phyloP scores from a whole-genome alignment of 2,329 filamentous ascomycete genomes.

The Rosellinia necatrix region DNA sequence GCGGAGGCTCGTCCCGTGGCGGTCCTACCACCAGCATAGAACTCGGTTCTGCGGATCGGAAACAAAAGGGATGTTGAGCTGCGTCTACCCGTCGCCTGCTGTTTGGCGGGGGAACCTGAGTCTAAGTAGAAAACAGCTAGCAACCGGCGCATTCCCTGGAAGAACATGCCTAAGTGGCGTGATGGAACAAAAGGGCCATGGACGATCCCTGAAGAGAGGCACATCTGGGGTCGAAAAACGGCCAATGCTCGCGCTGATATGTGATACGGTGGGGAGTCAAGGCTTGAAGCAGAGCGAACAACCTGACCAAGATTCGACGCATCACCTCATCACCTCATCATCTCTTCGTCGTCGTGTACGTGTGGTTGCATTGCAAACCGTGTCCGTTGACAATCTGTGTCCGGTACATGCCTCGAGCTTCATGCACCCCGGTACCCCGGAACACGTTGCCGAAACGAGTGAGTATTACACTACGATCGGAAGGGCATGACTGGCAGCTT shows the following conservation, averaged over 20 bases:
- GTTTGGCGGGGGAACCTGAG: not conserved
- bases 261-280: not conserved
- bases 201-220: not conserved
- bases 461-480: too few relatives aligned
- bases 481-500: too few relatives aligned
- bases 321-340: not conserved
- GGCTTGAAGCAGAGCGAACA: not conserved
- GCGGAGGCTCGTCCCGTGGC: too few relatives aligned
- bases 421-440: conserved; percentile 23
- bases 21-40: not conserved
- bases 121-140: not conserved
- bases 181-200: too few relatives aligned
- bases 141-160: not conserved
- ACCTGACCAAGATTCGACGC: not conserved
- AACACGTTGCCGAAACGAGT: conserved; percentile 16
- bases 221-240: not conserved
- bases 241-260: not conserved
- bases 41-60: not conserved
- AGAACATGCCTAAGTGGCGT: not conserved
- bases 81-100: not conserved
- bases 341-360: conserved; percentile 21
- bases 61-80: not conserved
- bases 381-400: conserved; percentile 4
- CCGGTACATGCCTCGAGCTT: conserved; percentile 15
- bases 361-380: conserved; percentile 26